These are phyloP conservation scores for Pyrus hybrid DNA, from an alignment of 331 rosid species.

Conservation along the genomic window DNA sequence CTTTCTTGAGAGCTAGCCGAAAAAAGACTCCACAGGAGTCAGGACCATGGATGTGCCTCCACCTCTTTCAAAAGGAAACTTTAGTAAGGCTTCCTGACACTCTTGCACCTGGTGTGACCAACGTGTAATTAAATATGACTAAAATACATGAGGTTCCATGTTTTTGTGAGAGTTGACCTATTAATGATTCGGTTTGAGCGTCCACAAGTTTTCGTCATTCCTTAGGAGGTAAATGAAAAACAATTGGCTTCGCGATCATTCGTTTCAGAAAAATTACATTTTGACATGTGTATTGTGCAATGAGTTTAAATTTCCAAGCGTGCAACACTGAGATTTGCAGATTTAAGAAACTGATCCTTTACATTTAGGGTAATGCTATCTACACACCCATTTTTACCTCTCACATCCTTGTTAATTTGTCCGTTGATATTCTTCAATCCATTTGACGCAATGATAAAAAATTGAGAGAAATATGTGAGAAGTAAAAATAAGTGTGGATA, in stretches of 20 bases:
- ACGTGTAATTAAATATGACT: not conserved
- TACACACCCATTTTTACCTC: too few species aligned
- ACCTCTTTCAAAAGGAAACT: not conserved
- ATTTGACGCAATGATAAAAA: too few species aligned
- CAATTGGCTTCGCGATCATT: not conserved
- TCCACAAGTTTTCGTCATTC: not conserved
- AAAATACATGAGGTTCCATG: not conserved
- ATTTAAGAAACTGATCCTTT: not conserved
- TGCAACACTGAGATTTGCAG: not conserved
- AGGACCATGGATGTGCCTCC: not conserved
- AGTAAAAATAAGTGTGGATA: too few species aligned
- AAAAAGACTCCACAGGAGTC: not conserved
- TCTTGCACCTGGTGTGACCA: not conserved
- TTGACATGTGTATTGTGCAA: not conserved
- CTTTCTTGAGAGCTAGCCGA: not conserved
- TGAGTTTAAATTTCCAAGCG: not conserved
- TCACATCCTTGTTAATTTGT: too few species aligned
- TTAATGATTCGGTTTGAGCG: not conserved
- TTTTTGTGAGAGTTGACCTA: not conserved
- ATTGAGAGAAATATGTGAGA: too few species aligned
- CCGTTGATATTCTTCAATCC: too few species aligned
- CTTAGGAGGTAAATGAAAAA: not conserved
- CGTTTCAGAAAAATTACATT: not conserved
- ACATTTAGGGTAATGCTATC: too few species aligned
- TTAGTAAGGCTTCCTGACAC: not conserved